A percentile compares a stretch with the other conserved stretches of the same genome.
phyloP scores from a whole-genome alignment of 2,329 filamentous ascomycete genomes.

The Fusarium oxysporum region DNA sequence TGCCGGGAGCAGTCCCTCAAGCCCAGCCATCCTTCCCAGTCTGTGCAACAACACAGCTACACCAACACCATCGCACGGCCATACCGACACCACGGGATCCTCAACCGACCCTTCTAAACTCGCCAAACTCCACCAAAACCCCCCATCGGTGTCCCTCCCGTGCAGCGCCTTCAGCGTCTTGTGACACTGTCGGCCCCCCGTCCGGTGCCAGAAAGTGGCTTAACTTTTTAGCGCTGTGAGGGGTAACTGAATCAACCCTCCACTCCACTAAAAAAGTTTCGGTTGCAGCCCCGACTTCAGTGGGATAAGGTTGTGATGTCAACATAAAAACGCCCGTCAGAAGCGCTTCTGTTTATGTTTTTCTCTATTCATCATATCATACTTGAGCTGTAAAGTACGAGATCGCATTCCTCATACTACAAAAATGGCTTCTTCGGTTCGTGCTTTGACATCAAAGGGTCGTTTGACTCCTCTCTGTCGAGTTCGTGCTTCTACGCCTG shows the following conservation, averaged over 20 bases:
- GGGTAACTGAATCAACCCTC: constrained; percentile 11
- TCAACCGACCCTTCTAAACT: background rate
- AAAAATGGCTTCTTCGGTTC: constrained; percentile 38
- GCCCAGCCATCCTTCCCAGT: background rate
- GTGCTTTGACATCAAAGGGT: constrained; percentile 35
- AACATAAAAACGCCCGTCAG: constrained; percentile 28
- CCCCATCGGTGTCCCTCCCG: background rate
- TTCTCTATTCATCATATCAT: background rate
- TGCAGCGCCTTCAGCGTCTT: background rate
- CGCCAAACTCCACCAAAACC: background rate
- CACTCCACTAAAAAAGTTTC: constrained; percentile 18
- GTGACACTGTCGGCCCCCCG: constrained; percentile 23
- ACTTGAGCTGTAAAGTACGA: constrained; percentile 9
- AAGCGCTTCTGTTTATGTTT: background rate
- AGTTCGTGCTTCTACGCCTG: constrained; percentile 19
- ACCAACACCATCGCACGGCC: background rate
- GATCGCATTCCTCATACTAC: background rate
- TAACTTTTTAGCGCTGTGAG: constrained; percentile 4
- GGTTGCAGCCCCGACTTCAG: constrained; percentile 18
- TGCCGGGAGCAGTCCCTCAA: background rate
- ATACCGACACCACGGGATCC: constrained; percentile 14
- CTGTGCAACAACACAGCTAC: background rate
- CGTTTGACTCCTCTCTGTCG: constrained; percentile 33
- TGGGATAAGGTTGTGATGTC: background rate
- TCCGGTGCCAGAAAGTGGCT: constrained; percentile 12